These are phyloP conservation scores for Fusarium verrucosum DNA, from an alignment of 2,329 filamentous ascomycete genomes.

Conservation along the genomic window DNA sequence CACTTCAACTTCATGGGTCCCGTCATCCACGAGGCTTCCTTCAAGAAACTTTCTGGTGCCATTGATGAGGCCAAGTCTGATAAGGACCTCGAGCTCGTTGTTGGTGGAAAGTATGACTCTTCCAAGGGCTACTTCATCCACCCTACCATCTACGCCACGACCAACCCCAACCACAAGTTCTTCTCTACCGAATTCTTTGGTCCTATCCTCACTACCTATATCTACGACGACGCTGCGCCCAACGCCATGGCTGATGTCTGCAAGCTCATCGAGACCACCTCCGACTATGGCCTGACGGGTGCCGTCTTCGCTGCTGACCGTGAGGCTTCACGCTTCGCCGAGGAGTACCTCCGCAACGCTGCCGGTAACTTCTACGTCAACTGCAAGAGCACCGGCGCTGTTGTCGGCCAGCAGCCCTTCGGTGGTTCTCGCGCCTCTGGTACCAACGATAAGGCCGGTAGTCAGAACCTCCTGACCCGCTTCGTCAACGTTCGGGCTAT, in stretches of 20 bases:
- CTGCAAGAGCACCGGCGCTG: conserved; percentile 80
- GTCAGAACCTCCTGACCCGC: conserved; percentile 68
- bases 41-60: conserved; percentile 79
- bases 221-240: conserved; percentile 75
- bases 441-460: conserved; percentile 79
- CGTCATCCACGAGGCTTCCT: conserved; percentile 83
- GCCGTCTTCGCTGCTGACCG: conserved; percentile 78
- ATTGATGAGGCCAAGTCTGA: conserved; percentile 86
- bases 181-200: conserved; percentile 85
- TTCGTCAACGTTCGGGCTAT: conserved; percentile 74
- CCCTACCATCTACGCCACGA: conserved; percentile 82
- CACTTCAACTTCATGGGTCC: conserved; percentile 86
- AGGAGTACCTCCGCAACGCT: conserved; percentile 75
- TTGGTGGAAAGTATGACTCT: conserved; percentile 80
- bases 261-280: conserved; percentile 73
- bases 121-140: conserved; percentile 84
- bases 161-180: conserved; percentile 77
- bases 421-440: conserved; percentile 74
- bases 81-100: conserved; percentile 74
- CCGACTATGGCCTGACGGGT: conserved; percentile 81
- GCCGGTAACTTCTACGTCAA: conserved; percentile 90
- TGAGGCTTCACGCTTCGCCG: conserved; percentile 70
- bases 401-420: conserved; percentile 78
- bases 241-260: conserved; percentile 68
- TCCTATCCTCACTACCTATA: conserved; percentile 76